Evolutionary conservation across 2,329 filamentous ascomycete genomes (phyloP).

Genomic region (Teratosphaeria epicoccoides): DNA sequence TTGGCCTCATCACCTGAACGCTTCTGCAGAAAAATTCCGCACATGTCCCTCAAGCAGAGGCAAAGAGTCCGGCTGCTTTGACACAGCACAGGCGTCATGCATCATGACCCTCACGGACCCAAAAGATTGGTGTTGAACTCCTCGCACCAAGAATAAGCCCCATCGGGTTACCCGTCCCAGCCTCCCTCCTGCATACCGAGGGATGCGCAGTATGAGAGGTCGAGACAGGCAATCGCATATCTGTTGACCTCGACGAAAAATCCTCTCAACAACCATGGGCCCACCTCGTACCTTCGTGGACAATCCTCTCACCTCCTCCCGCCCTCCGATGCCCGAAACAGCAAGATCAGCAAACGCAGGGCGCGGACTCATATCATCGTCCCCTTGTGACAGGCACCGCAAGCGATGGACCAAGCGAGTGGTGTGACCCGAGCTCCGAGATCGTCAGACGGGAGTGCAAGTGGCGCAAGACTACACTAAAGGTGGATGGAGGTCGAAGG

Average conservation of each 20-base stretch:
- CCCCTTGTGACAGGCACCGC: slow-evolving; percentile 33
- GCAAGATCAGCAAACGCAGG: slow-evolving; percentile 20
- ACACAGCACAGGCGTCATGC: slow-evolving; percentile 43
- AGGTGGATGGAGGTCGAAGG: slow-evolving; percentile 42
- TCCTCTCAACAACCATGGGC: slow-evolving; percentile 43
- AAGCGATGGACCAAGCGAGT: slow-evolving; percentile 24
- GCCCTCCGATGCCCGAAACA: slow-evolving; percentile 22
- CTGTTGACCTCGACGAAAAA: slow-evolving; percentile 90
- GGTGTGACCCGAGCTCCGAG: slow-evolving; percentile 35
- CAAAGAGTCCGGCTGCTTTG: slow-evolving; percentile 54
- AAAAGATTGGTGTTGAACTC: slow-evolving; percentile 44
- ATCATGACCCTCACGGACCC: slow-evolving; percentile 29
- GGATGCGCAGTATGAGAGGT: slow-evolving; percentile 3
- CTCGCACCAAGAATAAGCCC: slow-evolving; percentile 99
- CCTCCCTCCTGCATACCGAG: slow-evolving; percentile 17
- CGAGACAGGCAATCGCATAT: slow-evolving; percentile 79
- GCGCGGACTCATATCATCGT: slow-evolving; percentile 85
- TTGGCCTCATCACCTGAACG: slow-evolving; percentile 81
- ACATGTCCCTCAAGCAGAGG: slow-evolving; percentile 15
- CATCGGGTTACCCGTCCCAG: slow-evolving; percentile 83
- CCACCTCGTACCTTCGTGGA: slow-evolving; percentile 29
- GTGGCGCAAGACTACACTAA: slow-evolving; percentile 39
- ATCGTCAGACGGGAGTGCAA: slow-evolving; percentile 36
- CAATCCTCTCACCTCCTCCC: slow-evolving; percentile 27
- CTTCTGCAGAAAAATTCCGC: slow-evolving; percentile 2